Percentiles rank a stretch among this genome's conserved stretches.
These are phyloP conservation scores for Marsdenia floribunda DNA, from an alignment of 257 asterid species.

Conservation along the genomic window DNA sequence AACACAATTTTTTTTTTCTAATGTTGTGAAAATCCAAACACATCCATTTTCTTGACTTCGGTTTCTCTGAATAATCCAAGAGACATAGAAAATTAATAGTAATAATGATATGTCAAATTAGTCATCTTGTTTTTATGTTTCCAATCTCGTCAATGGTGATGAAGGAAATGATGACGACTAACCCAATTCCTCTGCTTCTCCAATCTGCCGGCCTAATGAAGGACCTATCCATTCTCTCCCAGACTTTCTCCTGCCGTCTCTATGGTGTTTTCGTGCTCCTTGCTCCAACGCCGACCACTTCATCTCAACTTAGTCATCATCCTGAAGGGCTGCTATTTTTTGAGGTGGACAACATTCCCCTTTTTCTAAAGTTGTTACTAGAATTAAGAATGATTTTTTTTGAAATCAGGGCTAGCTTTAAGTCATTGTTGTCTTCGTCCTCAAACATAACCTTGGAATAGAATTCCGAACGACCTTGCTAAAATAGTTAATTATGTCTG, in stretches of 20 bases:
- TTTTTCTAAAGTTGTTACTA: constrained; percentile 36
- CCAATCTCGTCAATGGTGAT: constrained; percentile 36
- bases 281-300: constrained; percentile 38
- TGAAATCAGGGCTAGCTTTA: constrained; percentile 64
- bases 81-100: background rate
- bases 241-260: constrained; percentile 28
- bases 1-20: too few relatives aligned
- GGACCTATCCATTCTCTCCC: constrained; percentile 43
- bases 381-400: constrained; percentile 61
- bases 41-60: background rate
- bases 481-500: too few relatives aligned
- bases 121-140: constrained; percentile 35
- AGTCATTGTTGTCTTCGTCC: constrained; percentile 54
- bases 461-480: too few relatives aligned
- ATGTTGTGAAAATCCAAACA: too few relatives aligned
- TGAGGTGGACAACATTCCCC: constrained; percentile 3
- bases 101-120: constrained; percentile 51
- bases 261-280: constrained; percentile 67
- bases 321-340: background rate
- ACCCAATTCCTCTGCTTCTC: constrained; percentile 17
- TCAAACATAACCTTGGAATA: constrained; percentile 26
- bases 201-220: constrained; percentile 26
- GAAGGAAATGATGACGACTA: constrained; percentile 1
- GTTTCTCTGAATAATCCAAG: too few relatives aligned
- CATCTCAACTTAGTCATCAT: constrained; percentile 1